A percentile compares a stretch with the other conserved stretches of the same genome.
These are phyloP conservation scores for Penicillium decumbens DNA, from an alignment of 2,329 filamentous ascomycete species.

Conservation along the genomic window DNA sequence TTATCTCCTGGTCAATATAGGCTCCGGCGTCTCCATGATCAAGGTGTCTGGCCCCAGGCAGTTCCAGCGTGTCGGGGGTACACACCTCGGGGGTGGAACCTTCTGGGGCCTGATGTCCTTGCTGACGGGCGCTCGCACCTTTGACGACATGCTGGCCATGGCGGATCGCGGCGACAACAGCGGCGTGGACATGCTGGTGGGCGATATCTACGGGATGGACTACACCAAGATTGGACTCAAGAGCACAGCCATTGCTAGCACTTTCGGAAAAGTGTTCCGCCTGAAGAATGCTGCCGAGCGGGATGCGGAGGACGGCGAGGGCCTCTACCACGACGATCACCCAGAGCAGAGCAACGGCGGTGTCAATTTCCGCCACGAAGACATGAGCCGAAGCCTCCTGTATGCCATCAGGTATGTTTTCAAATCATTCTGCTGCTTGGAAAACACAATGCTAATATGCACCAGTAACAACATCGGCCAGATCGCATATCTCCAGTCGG, in stretches of 20 bases:
- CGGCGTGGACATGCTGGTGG: conserved; percentile 92
- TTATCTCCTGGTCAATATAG: conserved; percentile 96
- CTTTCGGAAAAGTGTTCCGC: conserved; percentile 93
- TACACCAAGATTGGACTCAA: conserved; percentile 96
- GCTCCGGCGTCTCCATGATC: conserved; percentile 93
- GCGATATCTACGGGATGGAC: conserved; percentile 94
- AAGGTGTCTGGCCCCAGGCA: conserved; percentile 87
- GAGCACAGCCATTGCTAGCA: conserved; percentile 90
- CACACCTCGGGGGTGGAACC: conserved; percentile 91
- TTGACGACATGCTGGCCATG: conserved; percentile 94
- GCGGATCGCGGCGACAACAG: conserved; percentile 88
- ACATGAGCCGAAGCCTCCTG: conserved; percentile 84
- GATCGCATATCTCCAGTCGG: conserved; percentile 94
- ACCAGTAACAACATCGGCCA: conserved; percentile 92
- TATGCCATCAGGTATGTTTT: conserved; percentile 69
- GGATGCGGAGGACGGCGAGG: conserved; percentile 68
- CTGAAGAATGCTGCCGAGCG: conserved; percentile 81
- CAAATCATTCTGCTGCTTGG: conserved; percentile 2
- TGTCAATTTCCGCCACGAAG: conserved; percentile 65
- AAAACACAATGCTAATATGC: conserved; percentile 22
- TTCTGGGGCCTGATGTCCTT: conserved; percentile 92
- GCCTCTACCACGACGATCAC: conserved; percentile 47
- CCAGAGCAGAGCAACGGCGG: conserved; percentile 35
- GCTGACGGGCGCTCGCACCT: conserved; percentile 87
- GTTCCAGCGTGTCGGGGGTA: conserved; percentile 88